Conservation (phyloP, 352 stramenopile genomes). For the Pythium apleroticum region DNA sequence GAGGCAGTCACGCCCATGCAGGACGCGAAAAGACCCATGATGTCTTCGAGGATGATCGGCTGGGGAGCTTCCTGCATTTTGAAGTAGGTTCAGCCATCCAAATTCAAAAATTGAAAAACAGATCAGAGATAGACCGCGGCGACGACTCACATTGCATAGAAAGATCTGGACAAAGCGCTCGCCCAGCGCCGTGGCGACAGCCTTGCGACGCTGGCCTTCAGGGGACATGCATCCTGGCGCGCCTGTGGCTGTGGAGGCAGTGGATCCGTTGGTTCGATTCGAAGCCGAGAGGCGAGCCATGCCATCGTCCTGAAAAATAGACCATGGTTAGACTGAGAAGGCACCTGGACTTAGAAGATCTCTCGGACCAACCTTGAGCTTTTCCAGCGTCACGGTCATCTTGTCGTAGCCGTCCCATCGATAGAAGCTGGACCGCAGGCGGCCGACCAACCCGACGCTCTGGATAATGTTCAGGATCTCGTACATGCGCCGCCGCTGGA, state of each 20-base stretch:
- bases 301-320: constrained; percentile 24
- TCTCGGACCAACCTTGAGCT: constrained; percentile 28
- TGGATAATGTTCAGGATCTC: constrained; percentile 49
- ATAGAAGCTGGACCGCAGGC: constrained; percentile 34
- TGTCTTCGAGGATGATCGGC: constrained; percentile 41
- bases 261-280: constrained; percentile 5
- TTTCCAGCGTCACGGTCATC: constrained; percentile 29
- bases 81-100: neutral
- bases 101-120: constrained; percentile 10
- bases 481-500: constrained; percentile 37
- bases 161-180: constrained; percentile 43
- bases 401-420: constrained; percentile 36
- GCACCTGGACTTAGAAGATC: neutral
- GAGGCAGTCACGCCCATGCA: constrained; percentile 20
- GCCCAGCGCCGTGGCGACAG: constrained; percentile 34
- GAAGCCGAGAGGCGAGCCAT: constrained; percentile 19
- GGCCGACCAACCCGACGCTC: constrained; percentile 36
- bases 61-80: constrained; percentile 29
- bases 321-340: neutral
- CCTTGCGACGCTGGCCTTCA: constrained; percentile 31
- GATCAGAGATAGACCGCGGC: neutral
- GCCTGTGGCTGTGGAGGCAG: neutral
- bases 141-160: constrained; percentile 33
- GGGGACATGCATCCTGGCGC: constrained; percentile 15
- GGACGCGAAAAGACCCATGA: constrained; percentile 33